Evolutionary conservation across 2,329 filamentous ascomycete species (phyloP), one percentile per base, ranked within the genome.

Genomic region (Calonectria montana): DNA sequence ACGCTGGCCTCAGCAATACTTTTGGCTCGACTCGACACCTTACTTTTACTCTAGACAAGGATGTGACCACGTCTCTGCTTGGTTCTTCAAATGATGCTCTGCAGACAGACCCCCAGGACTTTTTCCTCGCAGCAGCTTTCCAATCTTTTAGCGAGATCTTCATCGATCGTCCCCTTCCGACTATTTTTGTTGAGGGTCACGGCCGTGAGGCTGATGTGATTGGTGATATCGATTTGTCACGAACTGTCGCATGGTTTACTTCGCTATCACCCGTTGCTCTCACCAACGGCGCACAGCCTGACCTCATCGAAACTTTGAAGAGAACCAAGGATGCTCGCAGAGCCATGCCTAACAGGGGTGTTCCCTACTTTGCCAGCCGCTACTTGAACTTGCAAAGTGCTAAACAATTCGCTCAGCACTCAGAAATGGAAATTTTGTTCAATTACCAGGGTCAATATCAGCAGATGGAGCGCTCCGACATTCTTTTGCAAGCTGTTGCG

Each of bases 181-280:
- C 78, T 0, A 53, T 85, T 0, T 83, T 81, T 45, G 78, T 73
- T 2, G 83, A 85, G 67, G 81, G 80, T 0, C 83, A 85, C 35
- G 84, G 83, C 1, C 74, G 84, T 6, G 82, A 85, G 43, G 53
- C 78, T 0, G 53, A 59, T 5, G 82, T 79, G 78, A 75, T 78
- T 47, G 7, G 62, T 9, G 68, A 71, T 1, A 71, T 83, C 2
- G 79, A 84, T 67, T 18, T 82, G 3, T 81, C 82, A 0, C 67
- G 80, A 8, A 82, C 82, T 0, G 80, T 85, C 0, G 84, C 83
- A 8, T 85, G 83, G 83, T 85, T 85, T 71, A 84, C 83, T 0
- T 81, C 81, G 0, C 76, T 85, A 12, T 79, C 75, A 13, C 83
- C 84, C 0, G 74, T 83, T 9, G 74, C 77, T 37, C 70, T 75